Conservation (phyloP, 768 basidiomycete genomes). For the button mushroom (Agaricus bisporus) region DNA sequence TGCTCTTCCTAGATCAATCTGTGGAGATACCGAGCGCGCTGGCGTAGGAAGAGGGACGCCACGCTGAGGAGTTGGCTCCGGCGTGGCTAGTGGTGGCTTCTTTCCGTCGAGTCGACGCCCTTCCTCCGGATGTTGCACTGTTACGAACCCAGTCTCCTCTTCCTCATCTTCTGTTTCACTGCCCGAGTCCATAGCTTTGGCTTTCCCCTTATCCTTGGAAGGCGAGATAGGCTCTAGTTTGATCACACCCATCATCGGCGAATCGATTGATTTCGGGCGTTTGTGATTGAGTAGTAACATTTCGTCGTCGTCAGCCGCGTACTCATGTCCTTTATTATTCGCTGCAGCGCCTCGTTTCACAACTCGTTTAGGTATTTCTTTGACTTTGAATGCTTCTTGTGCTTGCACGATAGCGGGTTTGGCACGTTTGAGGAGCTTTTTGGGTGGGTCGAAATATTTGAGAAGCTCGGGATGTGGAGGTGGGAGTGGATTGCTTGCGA, state of each 20-base stretch:
- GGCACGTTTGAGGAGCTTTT: constrained; percentile 56
- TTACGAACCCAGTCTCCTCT: constrained; percentile 21
- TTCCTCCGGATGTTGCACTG: constrained; percentile 13
- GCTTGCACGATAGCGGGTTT: constrained; percentile 51
- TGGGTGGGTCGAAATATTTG: constrained; percentile 82
- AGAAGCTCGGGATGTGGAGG: constrained; percentile 81
- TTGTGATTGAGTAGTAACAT: constrained; percentile 51
- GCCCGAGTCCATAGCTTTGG: constrained; percentile 24
- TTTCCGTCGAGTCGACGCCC: constrained; percentile 22
- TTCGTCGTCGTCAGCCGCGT: constrained; percentile 58
- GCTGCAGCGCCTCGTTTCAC: constrained; percentile 19
- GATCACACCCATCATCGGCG: constrained; percentile 1
- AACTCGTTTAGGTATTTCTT: constrained; percentile 65
- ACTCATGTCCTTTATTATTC: constrained; percentile 55
- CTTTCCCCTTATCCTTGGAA: constrained; percentile 22
- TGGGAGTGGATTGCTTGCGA: constrained; percentile 69
- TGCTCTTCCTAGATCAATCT: constrained; percentile 46
- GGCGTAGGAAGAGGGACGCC: constrained; percentile 43
- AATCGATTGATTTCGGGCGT: constrained; percentile 11
- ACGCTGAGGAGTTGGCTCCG: constrained; percentile 13
- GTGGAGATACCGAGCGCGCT: constrained; percentile 39
- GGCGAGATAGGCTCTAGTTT: constrained; percentile 8
- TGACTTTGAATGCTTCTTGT: constrained; percentile 66
- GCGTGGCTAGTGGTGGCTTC: constrained; percentile 13
- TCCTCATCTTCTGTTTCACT: constrained; percentile 51